Evolutionary conservation across 495 filamentous ascomycete genomes (phyloP).

Genomic region (Physcia stellaris): DNA sequence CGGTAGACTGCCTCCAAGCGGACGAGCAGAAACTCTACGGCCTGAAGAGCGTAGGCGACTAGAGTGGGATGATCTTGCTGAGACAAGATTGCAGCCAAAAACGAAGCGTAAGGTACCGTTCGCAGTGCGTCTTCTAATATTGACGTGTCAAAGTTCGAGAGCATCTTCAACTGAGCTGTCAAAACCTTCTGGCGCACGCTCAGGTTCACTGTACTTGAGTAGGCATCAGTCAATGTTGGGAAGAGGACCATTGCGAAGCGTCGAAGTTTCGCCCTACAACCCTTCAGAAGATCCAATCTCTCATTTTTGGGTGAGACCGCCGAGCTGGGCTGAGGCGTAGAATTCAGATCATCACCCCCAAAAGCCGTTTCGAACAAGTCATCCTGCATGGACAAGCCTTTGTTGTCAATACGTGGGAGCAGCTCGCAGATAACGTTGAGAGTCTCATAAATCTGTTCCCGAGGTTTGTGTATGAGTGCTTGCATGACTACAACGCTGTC

Average conservation of each 20-base stretch:
- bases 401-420: conserved; percentile 51
- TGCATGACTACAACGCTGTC: conserved; percentile 99
- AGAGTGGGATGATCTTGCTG: conserved; percentile 86
- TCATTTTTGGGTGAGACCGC: conserved; percentile 61
- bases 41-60: conserved; percentile 75
- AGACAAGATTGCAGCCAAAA: conserved; percentile 86
- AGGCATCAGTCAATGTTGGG: conserved; percentile 92
- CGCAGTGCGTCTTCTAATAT: conserved; percentile 80
- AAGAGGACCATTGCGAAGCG: conserved; percentile 92
- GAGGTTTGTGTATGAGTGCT: conserved; percentile 88
- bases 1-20: conserved; percentile 79
- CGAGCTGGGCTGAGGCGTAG: conserved; percentile 25
- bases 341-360: conserved; percentile 21
- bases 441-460: conserved; percentile 93
- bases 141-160: conserved; percentile 76
- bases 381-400: conserved; percentile 36
- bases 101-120: conserved; percentile 94
- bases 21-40: conserved; percentile 72
- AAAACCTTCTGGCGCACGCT: conserved; percentile 94
- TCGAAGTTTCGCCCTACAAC: conserved; percentile 72
- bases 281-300: conserved; percentile 59
- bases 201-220: conserved; percentile 96
- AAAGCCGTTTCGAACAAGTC: conserved; percentile 38
- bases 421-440: conserved; percentile 97
- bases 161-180: conserved; percentile 91